Base-by-base conservation (phyloP, 805 yeast genomes). In the Saturnispora sekii region DNA sequence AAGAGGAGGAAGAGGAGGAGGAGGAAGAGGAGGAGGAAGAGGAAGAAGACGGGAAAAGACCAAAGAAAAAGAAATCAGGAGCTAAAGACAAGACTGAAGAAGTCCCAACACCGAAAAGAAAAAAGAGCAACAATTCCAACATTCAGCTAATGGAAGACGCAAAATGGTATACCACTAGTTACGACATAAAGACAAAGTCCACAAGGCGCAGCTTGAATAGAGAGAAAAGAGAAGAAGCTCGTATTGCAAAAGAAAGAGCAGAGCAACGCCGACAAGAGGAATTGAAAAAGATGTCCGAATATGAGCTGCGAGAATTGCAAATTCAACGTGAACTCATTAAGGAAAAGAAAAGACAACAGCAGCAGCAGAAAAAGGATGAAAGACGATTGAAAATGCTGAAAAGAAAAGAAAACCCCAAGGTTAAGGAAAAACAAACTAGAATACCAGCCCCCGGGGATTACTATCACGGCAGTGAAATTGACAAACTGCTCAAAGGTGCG, bases 401-500 rank as follows among this genome's bases (percentile, higher is more conserved):
- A 16, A 34, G 15, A 38, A 16, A 1, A 33, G 18, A 40, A 15
- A 28, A 36, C 32, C 26, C 17, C 15, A n/a, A 32, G 30, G 29
- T 5, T 37, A 15, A 11, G n/a, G 17, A 35, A 45, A 15, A 14
- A 44, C 32, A 12, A 21, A 40, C 8, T 33, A 32, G 36, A 39
- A 38, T 31, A 32, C 32, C 15, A 43, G 15, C 37, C 31, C 26
- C 28, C 35, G 28, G 45, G 35, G 38, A 41, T 12, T 43, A 43
- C 18, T 32, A 32, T 16, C 14, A 16, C 28, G 45, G 45, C 9
- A 31, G n/a, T 10, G 45, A 43, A 18, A 28, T 53, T 18, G 53
- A 55, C 1, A 47, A 35, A 35, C 46, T 61, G 11, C 40, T 56
- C 14, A 54, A 54, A 21, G 62, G 63, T 3, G 50, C 64, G 5